Evolutionary conservation across 2,329 filamentous ascomycete genomes (phyloP).

Genomic region (Cladosporium sp.): DNA sequence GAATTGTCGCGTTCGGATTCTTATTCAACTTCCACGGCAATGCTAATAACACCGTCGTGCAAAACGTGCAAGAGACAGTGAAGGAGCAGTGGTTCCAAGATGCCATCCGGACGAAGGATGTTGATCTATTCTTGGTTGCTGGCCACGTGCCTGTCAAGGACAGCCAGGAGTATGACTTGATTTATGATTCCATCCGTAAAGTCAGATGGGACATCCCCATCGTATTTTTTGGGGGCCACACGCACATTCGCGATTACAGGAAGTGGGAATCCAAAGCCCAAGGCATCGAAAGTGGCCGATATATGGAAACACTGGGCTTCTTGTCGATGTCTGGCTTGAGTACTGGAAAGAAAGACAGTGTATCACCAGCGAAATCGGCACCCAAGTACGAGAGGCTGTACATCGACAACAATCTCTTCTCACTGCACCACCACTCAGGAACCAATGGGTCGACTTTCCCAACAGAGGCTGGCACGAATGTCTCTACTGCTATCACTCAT

Average conservation of each 20-base stretch:
- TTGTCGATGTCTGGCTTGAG: constrained; percentile 74
- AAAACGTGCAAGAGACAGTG: constrained; percentile 75
- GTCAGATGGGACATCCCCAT: constrained; percentile 81
- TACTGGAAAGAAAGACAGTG: constrained; percentile 37
- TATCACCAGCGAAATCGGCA: constrained; percentile 36
- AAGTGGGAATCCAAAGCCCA: constrained; percentile 76
- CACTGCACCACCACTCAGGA: constrained; percentile 76
- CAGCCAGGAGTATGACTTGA: constrained; percentile 73
- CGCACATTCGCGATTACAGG: constrained; percentile 81
- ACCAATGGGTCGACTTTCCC: constrained; percentile 71
- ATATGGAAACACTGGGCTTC: constrained; percentile 94
- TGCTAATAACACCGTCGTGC: constrained; percentile 85
- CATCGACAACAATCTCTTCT: constrained; percentile 90
- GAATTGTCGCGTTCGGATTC: constrained; percentile 88
- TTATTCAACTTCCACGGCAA: constrained; percentile 91
- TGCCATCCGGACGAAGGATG: constrained; percentile 73
- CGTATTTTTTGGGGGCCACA: constrained; percentile 87
- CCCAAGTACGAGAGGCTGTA: constrained; percentile 75
- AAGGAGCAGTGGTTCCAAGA: constrained; percentile 86
- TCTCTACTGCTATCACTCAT: constrained; percentile 67
- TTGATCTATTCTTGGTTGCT: constrained; percentile 82
- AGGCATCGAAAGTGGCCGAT: constrained; percentile 82
- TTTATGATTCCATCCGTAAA: constrained; percentile 76
- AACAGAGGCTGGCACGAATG: constrained; percentile 71
- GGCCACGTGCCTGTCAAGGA: constrained; percentile 78